Base-by-base conservation (phyloP, 345 rosid species). In the Pelargonium nanum region DNA sequence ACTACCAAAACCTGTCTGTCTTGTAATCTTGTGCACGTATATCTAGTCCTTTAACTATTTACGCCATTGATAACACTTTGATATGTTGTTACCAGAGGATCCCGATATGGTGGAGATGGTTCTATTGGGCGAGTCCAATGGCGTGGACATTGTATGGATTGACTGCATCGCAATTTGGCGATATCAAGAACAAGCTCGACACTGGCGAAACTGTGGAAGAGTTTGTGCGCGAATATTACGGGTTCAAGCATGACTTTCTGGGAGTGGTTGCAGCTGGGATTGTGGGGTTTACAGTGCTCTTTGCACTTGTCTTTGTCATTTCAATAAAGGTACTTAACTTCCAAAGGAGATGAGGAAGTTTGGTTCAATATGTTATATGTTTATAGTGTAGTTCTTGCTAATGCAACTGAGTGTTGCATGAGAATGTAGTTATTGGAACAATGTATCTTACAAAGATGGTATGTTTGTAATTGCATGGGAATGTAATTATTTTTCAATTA, bases 71-170 rank as follows among this genome's bases (percentile, higher is more conserved):
- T 16, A 50, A 16, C 19, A 16, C 19, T 4, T 15, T 4, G n/a
- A n/a, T 15, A 0, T 6, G 34, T 3, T 17, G 12, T 13, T 26
- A 7, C 32, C 78, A 74, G 78, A 62, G 60, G 22, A 69, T 67
- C 26, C 67, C 78, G 0, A 55, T 56, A 1, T 67, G 78, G 78
- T 74, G 78, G 72, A 56, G 58, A 59, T 74, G 75, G 78, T 66
- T 62, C 69, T 59, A 50, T 25, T 74, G 72, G 72, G 60, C 26
- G 50, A 55, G 55, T 17, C 78, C 69, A 0, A 60, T 74, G 1
- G 45, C 78, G 23, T 74, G 78, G 75, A 70, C 66, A 7, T 50
- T 67, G 20, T 70, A 70, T 19, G 78, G 78, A 51, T 20, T 70
- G 63, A 24, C 70, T 51, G 56, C 60, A 24, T 66, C 78, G 10